Percentiles rank a stretch among this genome's conserved stretches.
Conservation (phyloP, 2,329 filamentous ascomycete species). For the Xylariaceae sp. region DNA sequence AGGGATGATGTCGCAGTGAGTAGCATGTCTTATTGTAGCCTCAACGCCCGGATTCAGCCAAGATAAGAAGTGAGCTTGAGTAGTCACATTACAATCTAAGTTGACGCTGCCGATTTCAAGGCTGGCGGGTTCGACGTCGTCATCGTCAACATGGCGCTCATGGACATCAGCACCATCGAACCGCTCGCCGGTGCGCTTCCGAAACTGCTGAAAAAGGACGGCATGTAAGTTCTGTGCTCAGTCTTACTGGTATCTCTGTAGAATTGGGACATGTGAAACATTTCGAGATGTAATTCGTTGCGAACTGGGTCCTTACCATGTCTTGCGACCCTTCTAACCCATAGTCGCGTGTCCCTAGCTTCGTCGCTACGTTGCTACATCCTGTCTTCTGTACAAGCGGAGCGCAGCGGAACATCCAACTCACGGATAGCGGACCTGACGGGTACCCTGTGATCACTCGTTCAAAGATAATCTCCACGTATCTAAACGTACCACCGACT, state of each 20-base stretch:
- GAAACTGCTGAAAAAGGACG: slow-evolving; percentile 15
- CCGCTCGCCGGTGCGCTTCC: slow-evolving; percentile 19
- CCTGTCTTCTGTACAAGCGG: slow-evolving; percentile 16
- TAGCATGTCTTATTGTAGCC: neutral
- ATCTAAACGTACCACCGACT: slow-evolving; percentile 21
- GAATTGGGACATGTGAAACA: too few relatives aligned
- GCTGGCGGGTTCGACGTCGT: slow-evolving; percentile 13
- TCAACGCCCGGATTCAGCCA: neutral
- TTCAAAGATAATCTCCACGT: slow-evolving; percentile 14
- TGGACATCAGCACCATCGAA: slow-evolving; percentile 19
- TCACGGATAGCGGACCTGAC: slow-evolving; percentile 5
- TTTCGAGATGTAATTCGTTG: neutral
- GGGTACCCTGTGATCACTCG: slow-evolving; percentile 10
- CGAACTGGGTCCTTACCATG: neutral
- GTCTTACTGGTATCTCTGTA: neutral
- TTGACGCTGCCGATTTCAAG: neutral
- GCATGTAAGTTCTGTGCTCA: slow-evolving; percentile 15
- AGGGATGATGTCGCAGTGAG: slow-evolving; percentile 1
- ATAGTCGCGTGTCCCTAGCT: neutral
- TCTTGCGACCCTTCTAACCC: neutral
- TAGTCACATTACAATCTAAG: neutral
- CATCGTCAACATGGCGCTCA: slow-evolving; percentile 23
- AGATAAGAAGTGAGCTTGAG: neutral
- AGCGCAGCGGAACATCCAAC: slow-evolving; percentile 10
- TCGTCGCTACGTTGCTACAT: slow-evolving; percentile 19